Base-by-base conservation (phyloP, 805 yeast species). In the Limtongozyma cylindracea region DNA sequence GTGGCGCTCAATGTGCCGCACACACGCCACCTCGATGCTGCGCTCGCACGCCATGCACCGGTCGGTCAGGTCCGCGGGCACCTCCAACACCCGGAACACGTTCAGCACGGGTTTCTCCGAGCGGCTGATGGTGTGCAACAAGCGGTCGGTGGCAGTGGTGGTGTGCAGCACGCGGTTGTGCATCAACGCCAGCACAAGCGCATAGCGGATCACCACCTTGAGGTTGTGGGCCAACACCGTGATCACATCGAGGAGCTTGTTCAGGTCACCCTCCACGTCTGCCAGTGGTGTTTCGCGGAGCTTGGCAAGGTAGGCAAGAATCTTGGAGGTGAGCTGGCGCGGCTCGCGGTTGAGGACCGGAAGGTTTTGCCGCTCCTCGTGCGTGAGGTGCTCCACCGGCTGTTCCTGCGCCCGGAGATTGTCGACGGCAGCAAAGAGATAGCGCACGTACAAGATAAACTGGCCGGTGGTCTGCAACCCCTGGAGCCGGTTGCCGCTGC, bases 171-270 rank as follows among this genome's bases (percentile, higher is more conserved):
- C 34, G 31, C 59, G 61, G 39, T 74, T 73, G 24, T 58, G 50
- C 25, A 60, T 67, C n/a, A 88, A 49, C 0, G 94, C 76, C 31
- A 67, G 65, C 26, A 65, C 60, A 19, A 88, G 55, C 0, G 94
- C 88, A 35, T 65, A 64, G 29, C 95, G 53, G 4, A 84, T 72
- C 12, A 88, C 49, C 5, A 84, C 53, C 41, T 88, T 88, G 34
- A 88, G 52, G 42, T 80, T 84, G 39, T 88, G 96, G 0, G 98
- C 95, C 32, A 84, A 50, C 0, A 91, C 80, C 2, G 94, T 77
- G 4, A 82, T 82, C 8, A 82, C 64, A 0, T 84, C 63, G 31
- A 88, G 55, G 18, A 84, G 38, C 24, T 66, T 70, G 31, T 42
- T 30, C 0, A 64, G 52, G 34, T 76, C 78, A n/a, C n/a, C n/a